Conservation (phyloP, 2,329 filamentous ascomycete species). For the Celoporthe dispersa region DNA sequence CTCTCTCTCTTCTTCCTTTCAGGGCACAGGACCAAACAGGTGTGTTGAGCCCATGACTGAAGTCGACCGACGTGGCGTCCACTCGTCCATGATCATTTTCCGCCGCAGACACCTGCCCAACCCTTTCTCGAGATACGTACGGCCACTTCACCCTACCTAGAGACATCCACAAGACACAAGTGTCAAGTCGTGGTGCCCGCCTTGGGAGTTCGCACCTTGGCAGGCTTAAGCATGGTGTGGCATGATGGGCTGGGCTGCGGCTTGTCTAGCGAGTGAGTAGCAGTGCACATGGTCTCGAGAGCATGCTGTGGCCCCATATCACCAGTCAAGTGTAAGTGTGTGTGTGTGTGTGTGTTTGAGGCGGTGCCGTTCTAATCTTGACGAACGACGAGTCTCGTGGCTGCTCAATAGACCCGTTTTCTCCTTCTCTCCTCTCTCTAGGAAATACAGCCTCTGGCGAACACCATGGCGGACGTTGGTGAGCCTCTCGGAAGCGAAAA, state of each 20-base stretch:
- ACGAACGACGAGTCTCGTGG: background rate
- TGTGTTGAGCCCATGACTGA: background rate
- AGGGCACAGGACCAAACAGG: too few species aligned
- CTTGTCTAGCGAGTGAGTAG: background rate
- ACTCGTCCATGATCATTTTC: background rate
- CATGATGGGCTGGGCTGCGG: background rate
- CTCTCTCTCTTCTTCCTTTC: too few species aligned
- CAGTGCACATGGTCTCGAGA: background rate
- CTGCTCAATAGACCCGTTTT: background rate
- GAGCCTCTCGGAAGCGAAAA: background rate
- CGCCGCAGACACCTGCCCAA: background rate
- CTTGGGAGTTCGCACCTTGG: background rate
- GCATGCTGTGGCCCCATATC: background rate
- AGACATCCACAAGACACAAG: background rate
- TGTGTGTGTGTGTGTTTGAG: background rate
- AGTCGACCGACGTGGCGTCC: too few species aligned
- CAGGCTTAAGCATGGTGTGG: background rate
- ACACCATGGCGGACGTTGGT: background rate
- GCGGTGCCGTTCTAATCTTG: background rate
- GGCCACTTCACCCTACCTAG: background rate
- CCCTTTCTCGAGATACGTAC: background rate
- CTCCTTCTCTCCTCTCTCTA: background rate
- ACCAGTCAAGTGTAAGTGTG: background rate
- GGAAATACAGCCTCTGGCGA: background rate
- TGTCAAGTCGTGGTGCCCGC: background rate